A percentile compares a stretch with the other conserved stretches of the same genome.
Conservation (phyloP, 2,329 filamentous ascomycete genomes). For the Trichoderma semiorbis region DNA sequence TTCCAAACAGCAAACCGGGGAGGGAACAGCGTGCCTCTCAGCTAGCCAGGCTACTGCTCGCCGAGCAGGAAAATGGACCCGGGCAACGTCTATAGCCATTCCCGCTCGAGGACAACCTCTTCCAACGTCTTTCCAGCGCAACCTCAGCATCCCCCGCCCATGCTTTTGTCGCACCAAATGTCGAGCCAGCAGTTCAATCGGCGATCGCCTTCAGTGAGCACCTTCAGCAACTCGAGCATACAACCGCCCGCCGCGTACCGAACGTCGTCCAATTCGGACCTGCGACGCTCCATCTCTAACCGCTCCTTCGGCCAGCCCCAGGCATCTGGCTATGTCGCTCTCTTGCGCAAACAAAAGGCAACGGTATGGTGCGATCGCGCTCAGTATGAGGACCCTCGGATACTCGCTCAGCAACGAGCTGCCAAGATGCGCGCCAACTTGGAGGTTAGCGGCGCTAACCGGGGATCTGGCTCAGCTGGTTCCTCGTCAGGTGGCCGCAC, state of each 20-base stretch:
- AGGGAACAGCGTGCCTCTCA: neutral
- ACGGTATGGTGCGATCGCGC: conserved; percentile 97
- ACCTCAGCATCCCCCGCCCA: conserved; percentile 27
- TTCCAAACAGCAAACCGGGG: neutral
- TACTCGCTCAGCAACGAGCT: conserved; percentile 76
- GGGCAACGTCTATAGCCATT: conserved; percentile 47
- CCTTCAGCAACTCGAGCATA: conserved; percentile 68
- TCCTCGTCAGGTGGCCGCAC: conserved; percentile 45
- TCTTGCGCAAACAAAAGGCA: conserved; percentile 95
- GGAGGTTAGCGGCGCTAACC: conserved; percentile 64
- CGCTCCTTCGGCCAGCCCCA: conserved; percentile 65
- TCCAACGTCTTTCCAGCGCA: conserved; percentile 50
- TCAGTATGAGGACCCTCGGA: conserved; percentile 84
- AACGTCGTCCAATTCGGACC: conserved; percentile 53
- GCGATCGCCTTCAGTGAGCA: conserved; percentile 63
- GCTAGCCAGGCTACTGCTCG: neutral
- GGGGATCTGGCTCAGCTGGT: conserved; percentile 47
- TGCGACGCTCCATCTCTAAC: conserved; percentile 76
- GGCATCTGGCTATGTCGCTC: conserved; percentile 80
- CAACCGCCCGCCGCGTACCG: conserved; percentile 57
- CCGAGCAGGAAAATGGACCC: conserved; percentile 28
- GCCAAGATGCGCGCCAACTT: conserved; percentile 83
- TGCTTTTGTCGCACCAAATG: conserved; percentile 20
- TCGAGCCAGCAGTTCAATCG: conserved; percentile 34
- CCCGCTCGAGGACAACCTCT: conserved; percentile 54